phyloP scores from a whole-genome alignment of 2,329 filamentous ascomycete species.

The Boeremia exigua region DNA sequence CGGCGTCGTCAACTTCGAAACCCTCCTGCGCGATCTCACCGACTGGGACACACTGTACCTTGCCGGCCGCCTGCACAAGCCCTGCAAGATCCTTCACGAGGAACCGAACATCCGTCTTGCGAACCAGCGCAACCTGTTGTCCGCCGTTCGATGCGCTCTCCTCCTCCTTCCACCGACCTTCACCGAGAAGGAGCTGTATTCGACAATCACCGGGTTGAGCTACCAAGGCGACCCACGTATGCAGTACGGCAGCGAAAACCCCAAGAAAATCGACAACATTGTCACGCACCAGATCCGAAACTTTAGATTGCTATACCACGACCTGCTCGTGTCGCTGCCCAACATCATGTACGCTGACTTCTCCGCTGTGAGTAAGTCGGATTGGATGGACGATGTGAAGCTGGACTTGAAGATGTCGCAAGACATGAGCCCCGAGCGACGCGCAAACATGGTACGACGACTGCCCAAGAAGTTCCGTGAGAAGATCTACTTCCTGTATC shows the following conservation, averaged over 20 bases:
- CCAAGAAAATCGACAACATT: conserved; percentile 91
- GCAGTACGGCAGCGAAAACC: conserved; percentile 87
- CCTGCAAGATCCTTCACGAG: conserved; percentile 95
- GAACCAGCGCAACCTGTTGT: conserved; percentile 94
- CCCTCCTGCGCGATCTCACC: conserved; percentile 81
- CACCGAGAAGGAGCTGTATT: conserved; percentile 86
- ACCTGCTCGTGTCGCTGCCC: conserved; percentile 85
- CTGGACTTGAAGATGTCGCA: conserved; percentile 74
- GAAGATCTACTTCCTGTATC: conserved; percentile 93
- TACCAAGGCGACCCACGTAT: conserved; percentile 98
- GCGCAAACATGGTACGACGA: conserved; percentile 95
- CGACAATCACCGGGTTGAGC: conserved; percentile 87
- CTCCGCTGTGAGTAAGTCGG: conserved; percentile 59
- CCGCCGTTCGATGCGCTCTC: conserved; percentile 86
- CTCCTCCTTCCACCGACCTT: conserved; percentile 84
- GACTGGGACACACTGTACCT: conserved; percentile 96
- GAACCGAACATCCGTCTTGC: conserved; percentile 90
- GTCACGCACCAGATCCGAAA: conserved; percentile 89
- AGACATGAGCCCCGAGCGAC: conserved; percentile 89
- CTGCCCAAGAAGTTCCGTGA: conserved; percentile 85
- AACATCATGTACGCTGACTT: conserved; percentile 80
- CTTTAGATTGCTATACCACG: conserved; percentile 89
- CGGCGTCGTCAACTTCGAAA: conserved; percentile 92
- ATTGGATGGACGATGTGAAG: conserved; percentile 66
- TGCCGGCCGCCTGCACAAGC: conserved; percentile 95